Conservation (phyloP, 768 basidiomycete genomes). For the Arthromyces matolae region DNA sequence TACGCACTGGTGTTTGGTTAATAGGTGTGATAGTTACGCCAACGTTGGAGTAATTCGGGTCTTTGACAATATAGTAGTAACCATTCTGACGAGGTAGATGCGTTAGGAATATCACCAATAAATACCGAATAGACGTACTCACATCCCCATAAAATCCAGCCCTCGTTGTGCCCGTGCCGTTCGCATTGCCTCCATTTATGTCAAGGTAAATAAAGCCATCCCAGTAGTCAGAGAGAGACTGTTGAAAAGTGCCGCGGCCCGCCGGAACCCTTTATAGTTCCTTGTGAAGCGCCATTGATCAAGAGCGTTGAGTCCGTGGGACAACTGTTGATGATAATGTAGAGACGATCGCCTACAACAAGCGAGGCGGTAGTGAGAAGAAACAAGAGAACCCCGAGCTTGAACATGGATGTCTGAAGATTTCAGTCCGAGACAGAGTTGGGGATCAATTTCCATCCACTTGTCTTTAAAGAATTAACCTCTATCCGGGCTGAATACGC, state of each 20-base stretch:
- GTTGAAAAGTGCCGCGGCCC: constrained; percentile 5
- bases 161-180: constrained; percentile 19
- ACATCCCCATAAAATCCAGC: constrained; percentile 25
- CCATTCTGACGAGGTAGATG: constrained; percentile 11
- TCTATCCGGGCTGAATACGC: no score
- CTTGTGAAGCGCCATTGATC: constrained; percentile 20
- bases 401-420: no score
- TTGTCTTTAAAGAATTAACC: no score
- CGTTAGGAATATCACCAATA: no score
- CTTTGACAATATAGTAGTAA: constrained; percentile 30
- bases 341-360: constrained; percentile 12
- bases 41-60: constrained; percentile 24
- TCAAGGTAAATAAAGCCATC: constrained; percentile 24
- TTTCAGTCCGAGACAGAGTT: no score
- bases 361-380: constrained; percentile 1
- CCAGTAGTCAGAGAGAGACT: constrained; percentile 17
- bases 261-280: no score
- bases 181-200: constrained; percentile 21
- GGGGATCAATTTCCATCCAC: no score
- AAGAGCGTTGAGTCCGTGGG: constrained; percentile 18
- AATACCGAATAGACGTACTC: constrained; percentile 1
- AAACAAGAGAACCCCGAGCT: not conserved
- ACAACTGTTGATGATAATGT: constrained; percentile 23
- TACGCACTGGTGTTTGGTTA: constrained; percentile 13
- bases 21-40: constrained; percentile 22